phyloP scores from a whole-genome alignment of 1,139 yeast species.

The Petasospora rhodanensis region DNA sequence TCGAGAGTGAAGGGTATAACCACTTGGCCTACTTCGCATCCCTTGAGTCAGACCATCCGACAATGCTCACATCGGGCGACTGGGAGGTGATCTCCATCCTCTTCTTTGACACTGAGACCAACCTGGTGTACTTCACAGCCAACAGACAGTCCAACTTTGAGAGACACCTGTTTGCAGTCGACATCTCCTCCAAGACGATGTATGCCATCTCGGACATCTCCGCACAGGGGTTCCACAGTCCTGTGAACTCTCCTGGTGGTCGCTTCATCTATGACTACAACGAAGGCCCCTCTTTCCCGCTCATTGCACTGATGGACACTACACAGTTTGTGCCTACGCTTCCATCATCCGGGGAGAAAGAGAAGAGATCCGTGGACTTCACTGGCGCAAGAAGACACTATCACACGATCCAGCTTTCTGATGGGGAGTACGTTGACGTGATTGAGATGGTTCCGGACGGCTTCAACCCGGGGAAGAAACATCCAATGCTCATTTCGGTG shows the following conservation, averaged over 20 bases:
- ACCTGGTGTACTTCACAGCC: constrained; percentile 58
- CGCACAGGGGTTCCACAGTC: constrained; percentile 55
- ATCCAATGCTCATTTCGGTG: constrained; percentile 70
- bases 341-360: background rate
- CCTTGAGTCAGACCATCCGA: constrained; percentile 40
- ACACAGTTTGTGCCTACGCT: background rate
- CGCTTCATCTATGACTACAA: constrained; percentile 52
- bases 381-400: constrained; percentile 48
- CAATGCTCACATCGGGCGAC: constrained; percentile 49
- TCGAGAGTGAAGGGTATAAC: constrained; percentile 59
- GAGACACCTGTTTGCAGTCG: constrained; percentile 50
- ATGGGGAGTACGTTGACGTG: constrained; percentile 45
- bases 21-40: constrained; percentile 67
- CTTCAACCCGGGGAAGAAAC: constrained; percentile 48
- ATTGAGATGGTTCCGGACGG: constrained; percentile 66
- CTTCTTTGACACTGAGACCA: constrained; percentile 48
- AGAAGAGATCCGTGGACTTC: constrained; percentile 27
- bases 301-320: constrained; percentile 31
- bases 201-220: constrained; percentile 44
- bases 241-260: constrained; percentile 54
- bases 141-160: constrained; percentile 54
- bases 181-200: constrained; percentile 26
- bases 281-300: constrained; percentile 67
- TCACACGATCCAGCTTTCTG: constrained; percentile 39
- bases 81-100: constrained; percentile 68